Evolutionary conservation across 2,329 filamentous ascomycete genomes (phyloP), one percentile per base, ranked within the genome.

Genomic region (Fusarium kyushuense): DNA sequence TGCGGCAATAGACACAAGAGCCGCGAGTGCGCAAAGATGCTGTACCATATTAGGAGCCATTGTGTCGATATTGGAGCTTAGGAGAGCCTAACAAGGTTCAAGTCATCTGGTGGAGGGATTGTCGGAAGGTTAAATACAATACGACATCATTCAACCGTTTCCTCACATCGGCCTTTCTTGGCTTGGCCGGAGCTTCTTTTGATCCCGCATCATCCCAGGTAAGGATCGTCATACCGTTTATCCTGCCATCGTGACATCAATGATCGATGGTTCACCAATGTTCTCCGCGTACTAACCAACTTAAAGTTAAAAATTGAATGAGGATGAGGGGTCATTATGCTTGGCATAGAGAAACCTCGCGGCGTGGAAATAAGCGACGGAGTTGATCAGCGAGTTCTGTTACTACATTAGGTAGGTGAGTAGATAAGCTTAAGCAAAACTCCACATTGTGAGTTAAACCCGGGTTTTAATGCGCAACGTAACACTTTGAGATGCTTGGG

Each of bases 381-480:
- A 8, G 16, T 10, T 12, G 35, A 62, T 42, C 40, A 30, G 4
- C 1, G 1, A 33, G 5, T 29, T 36, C 11, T 19, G 33, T 47
- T 62, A 6, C 58, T 38, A 2, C 0, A 29, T 63, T 17, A 63
- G 58, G 59, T n/a, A 63, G 42, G 59, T 63, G 30, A 11, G 9
- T 47, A 62, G 59, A 63, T 63, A 48, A 43, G 59, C 36, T 63
- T 63, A 57, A 63, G 13, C n/a, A 63, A 27, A 38, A 35, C 30
- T 42, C 49, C 51, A 42, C 48, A 41, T 5, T 10, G 27, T 19
- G 19, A 40, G 17, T 38, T 55, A 16, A 21, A 38, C 2, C 42
- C 19, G 32, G 42, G n/a, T 16, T 48, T 11, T 27, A 16, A 23
- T 33, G 9, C 17, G 46, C 27, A 49, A 49, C 46, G 46, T 49